Evolutionary conservation across 2,329 filamentous ascomycete genomes (phyloP).

Genomic region (Byssothecium circinans): DNA sequence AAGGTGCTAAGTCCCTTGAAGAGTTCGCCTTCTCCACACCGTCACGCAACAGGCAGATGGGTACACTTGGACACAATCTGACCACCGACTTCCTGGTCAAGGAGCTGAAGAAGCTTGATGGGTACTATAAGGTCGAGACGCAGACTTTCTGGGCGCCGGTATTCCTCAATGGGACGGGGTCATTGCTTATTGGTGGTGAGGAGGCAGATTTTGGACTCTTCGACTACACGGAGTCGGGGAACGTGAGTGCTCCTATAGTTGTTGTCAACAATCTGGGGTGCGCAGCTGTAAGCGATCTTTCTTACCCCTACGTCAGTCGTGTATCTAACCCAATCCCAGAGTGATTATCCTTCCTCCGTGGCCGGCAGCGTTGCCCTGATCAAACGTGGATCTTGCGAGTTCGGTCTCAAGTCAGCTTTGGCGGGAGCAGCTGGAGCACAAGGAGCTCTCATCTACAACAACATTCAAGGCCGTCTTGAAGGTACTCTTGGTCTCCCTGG

Average conservation of each 20-base stretch:
- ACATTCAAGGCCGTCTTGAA: conserved; percentile 56
- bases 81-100: conserved; percentile 44
- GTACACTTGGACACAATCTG: conserved; percentile 42
- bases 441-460: conserved; percentile 76
- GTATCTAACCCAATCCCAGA: conserved; percentile 19
- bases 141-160: conserved; percentile 31
- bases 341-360: conserved; percentile 64
- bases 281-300: conserved; percentile 20
- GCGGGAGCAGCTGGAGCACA: conserved; percentile 71
- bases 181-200: conserved; percentile 22
- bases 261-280: conserved; percentile 37
- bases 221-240: conserved; percentile 31
- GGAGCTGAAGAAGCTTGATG: conserved; percentile 29
- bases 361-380: conserved; percentile 70
- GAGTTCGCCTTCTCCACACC: conserved; percentile 45
- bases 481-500: conserved; percentile 69
- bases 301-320: background rate
- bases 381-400: conserved; percentile 68
- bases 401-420: conserved; percentile 69
- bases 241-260: conserved; percentile 27
- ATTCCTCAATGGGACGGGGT: conserved; percentile 22
- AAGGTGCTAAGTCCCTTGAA: conserved; percentile 54
- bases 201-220: conserved; percentile 19
- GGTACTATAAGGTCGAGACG: conserved; percentile 42
- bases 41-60: conserved; percentile 40